phyloP scores from a whole-genome alignment of 768 basidiomycete species.

The Psilocybe azurescens region DNA sequence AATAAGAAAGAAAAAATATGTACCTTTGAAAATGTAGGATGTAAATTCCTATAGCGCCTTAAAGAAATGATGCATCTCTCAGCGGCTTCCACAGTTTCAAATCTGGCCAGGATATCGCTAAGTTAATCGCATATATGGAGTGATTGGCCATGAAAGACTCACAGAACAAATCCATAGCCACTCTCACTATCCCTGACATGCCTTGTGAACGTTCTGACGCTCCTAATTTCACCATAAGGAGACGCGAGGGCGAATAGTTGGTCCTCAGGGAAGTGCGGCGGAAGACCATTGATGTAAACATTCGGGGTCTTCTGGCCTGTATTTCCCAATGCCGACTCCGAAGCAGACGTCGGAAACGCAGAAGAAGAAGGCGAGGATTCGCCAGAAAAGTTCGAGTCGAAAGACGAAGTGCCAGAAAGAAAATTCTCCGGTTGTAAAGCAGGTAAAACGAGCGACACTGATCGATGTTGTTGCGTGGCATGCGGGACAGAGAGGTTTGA shows the following conservation, averaged over 20 bases:
- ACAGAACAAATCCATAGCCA: conserved; percentile 84
- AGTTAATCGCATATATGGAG: background rate
- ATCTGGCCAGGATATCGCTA: conserved; percentile 46
- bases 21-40: conserved; percentile 91
- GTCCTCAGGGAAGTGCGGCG: conserved; percentile 83
- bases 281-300: conserved; percentile 88
- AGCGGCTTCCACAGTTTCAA: conserved; percentile 68
- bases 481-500: conserved; percentile 15
- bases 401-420: conserved; percentile 8
- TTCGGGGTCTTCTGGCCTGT: conserved; percentile 63
- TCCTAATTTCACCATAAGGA: conserved; percentile 76
- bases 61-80: conserved; percentile 76
- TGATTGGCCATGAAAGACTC: conserved; percentile 28
- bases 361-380: conserved; percentile 8
- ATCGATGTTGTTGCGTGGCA: conserved; percentile 14
- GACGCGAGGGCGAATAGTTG: conserved; percentile 72
- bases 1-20: background rate
- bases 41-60: conserved; percentile 74
- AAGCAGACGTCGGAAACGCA: conserved; percentile 20
- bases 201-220: conserved; percentile 84
- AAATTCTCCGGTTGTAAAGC: conserved; percentile 17
- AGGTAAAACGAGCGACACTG: conserved; percentile 14
- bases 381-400: conserved; percentile 9
- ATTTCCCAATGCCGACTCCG: conserved; percentile 18
- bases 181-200: conserved; percentile 77